Conservation (phyloP, 2,329 filamentous ascomycete species). For the Colletotrichum karsti region DNA sequence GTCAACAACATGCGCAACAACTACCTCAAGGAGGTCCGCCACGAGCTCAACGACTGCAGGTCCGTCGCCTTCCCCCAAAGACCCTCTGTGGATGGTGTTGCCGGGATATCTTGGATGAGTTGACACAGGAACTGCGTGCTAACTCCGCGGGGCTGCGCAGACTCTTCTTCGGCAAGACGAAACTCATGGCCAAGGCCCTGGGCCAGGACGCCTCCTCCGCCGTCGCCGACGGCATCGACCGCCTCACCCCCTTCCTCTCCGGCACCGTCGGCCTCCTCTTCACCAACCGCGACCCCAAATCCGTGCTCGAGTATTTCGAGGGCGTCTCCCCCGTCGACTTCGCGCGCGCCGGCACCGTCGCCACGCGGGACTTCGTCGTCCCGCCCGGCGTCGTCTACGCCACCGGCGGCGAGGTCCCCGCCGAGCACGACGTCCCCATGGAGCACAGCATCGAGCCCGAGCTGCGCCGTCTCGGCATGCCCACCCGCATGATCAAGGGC, state of each 20-base stretch:
- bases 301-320: slow-evolving; percentile 78
- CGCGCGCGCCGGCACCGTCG: slow-evolving; percentile 83
- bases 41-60: slow-evolving; percentile 86
- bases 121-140: no score
- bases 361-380: slow-evolving; percentile 79
- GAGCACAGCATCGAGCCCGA: slow-evolving; percentile 91
- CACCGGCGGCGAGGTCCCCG: slow-evolving; percentile 80
- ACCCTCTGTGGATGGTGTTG: background rate
- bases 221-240: slow-evolving; percentile 79
- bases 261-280: slow-evolving; percentile 92
- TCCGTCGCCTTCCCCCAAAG: slow-evolving; percentile 49
- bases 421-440: slow-evolving; percentile 85
- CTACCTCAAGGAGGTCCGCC: slow-evolving; percentile 89
- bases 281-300: slow-evolving; percentile 77
- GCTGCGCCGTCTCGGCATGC: slow-evolving; percentile 87
- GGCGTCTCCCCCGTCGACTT: slow-evolving; percentile 83
- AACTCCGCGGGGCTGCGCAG: slow-evolving; percentile 50
- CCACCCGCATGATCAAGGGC: slow-evolving; percentile 87
- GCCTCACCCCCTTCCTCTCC: slow-evolving; percentile 73
- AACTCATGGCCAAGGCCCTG: slow-evolving; percentile 97
- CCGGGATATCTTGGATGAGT: no score
- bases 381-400: slow-evolving; percentile 86
- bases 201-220: slow-evolving; percentile 81
- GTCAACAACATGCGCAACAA: slow-evolving; percentile 99
- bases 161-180: slow-evolving; percentile 98